A percentile compares a stretch with the other conserved stretches of the same genome.
These are phyloP conservation scores for Glycyrrhiza uralensis DNA, from an alignment of 306 rosid genomes.

Conservation along the genomic window DNA sequence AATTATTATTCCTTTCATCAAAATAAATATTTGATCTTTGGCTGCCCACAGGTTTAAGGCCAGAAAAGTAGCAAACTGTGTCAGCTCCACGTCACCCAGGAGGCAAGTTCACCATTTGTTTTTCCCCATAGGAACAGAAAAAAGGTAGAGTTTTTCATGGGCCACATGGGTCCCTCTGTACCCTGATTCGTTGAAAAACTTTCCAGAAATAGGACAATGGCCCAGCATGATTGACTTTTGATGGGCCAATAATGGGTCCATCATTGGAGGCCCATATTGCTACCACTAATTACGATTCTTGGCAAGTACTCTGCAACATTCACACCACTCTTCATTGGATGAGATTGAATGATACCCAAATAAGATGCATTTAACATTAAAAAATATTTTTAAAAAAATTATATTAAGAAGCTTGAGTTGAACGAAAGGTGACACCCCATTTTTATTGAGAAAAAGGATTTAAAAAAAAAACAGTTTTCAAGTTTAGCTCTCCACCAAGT, in stretches of 20 bases:
- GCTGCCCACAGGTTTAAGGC: not conserved
- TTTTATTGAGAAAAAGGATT: not conserved
- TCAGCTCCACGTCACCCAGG: slow-evolving; percentile 28
- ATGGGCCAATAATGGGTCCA: slow-evolving; percentile 51
- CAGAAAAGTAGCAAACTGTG: slow-evolving; percentile 8
- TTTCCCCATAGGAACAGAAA: not conserved
- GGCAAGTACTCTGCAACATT: slow-evolving; percentile 21
- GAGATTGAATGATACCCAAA: slow-evolving; percentile 29
- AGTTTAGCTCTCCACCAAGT: slow-evolving; percentile 6
- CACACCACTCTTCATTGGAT: slow-evolving; percentile 13
- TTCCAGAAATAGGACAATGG: slow-evolving; percentile 13
- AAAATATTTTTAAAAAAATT: not conserved
- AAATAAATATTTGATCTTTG: not conserved
- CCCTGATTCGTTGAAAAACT: slow-evolving; percentile 24
- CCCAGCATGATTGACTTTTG: slow-evolving; percentile 36
- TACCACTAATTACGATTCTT: slow-evolving; percentile 18
- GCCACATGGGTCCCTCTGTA: slow-evolving; percentile 38
- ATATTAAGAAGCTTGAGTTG: slow-evolving; percentile 27
- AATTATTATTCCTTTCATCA: not conserved
- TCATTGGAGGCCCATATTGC: slow-evolving; percentile 35
- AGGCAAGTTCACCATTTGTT: slow-evolving; percentile 15
- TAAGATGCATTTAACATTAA: slow-evolving; percentile 8
- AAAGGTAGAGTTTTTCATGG: slow-evolving; percentile 18
- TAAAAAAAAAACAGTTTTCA: not conserved
- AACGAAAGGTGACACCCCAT: slow-evolving; percentile 19